Percentiles rank a stretch among this genome's conserved stretches.
phyloP scores from a whole-genome alignment of 192 early-diverging fungal genomes.

The Coemansia nantahalensis region DNA sequence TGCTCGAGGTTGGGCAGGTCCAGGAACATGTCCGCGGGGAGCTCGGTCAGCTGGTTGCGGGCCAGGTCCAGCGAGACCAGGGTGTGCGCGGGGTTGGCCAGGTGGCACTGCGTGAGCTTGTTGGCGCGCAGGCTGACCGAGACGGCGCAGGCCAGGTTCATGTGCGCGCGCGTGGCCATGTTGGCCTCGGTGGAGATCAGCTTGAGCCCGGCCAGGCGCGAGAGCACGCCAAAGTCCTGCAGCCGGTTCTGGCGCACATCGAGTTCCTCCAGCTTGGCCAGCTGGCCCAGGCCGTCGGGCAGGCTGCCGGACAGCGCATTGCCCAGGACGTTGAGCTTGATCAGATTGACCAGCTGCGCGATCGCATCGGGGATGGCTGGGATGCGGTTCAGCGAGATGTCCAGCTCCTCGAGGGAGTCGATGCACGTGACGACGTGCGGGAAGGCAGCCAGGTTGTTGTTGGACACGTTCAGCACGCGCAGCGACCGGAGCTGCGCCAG shows the following conservation, averaged over 20 bases:
- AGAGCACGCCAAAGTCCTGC: slow-evolving; percentile 61
- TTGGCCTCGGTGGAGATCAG: slow-evolving; percentile 71
- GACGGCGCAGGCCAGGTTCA: slow-evolving; percentile 56
- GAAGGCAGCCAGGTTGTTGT: slow-evolving; percentile 73
- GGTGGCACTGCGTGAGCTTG: slow-evolving; percentile 65
- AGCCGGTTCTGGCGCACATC: slow-evolving; percentile 83
- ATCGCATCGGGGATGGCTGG: slow-evolving; percentile 68
- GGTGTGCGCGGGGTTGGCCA: slow-evolving; percentile 49
- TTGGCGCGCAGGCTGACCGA: slow-evolving; percentile 64
- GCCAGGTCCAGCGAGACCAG: slow-evolving; percentile 59
- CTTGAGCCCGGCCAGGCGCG: slow-evolving; percentile 58
- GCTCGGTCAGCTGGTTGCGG: slow-evolving; percentile 66
- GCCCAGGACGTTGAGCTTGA: slow-evolving; percentile 65
- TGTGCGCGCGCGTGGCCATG: slow-evolving; percentile 61
- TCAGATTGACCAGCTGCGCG: slow-evolving; percentile 60
- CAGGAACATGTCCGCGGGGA: slow-evolving; percentile 61
- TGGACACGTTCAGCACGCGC: slow-evolving; percentile 68
- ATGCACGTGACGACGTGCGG: slow-evolving; percentile 66
- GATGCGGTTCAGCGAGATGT: slow-evolving; percentile 85
- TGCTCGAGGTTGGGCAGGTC: slow-evolving; percentile 57
- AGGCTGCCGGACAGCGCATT: slow-evolving; percentile 72
- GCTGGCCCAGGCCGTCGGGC: slow-evolving; percentile 58
- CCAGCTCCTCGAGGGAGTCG: slow-evolving; percentile 61
- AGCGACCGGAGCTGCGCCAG: slow-evolving; percentile 61
- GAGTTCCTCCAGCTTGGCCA: slow-evolving; percentile 64